Base-by-base conservation (phyloP, 2,329 filamentous ascomycete species). In the Xylariaceae sp. region DNA sequence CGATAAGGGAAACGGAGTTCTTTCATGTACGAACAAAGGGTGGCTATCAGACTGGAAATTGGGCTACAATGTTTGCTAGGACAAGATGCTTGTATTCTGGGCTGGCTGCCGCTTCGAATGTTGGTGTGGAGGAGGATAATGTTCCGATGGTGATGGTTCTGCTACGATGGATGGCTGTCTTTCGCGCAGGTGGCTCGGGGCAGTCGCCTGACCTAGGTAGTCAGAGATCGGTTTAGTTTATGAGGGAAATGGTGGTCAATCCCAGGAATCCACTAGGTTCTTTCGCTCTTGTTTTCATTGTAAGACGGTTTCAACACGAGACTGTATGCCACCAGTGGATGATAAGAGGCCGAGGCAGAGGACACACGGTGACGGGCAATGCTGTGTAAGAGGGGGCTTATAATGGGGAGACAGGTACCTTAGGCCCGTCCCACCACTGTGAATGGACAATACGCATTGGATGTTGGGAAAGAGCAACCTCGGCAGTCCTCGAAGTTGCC, bases 1-100 rank as follows among this genome's bases (percentile, higher is more conserved):
- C 11, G 39, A 42, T 35, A 41, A n/a, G 15, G 42, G 31, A 39
- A 54, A 5, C 22, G 22, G 22, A 27, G 22, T 27, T 27, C 7
- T 27, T 32, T 50, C 40, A 44, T 58, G 53, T 58, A 54, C 47
- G 48, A 56, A 48, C 47, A 57, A 47, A 15, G 45, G 49, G 18
- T 38, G 47, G 52, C 31, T 17, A 45, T 52, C 51, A 54, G 54
- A 52, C 51, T 52, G 52, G 47, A 52, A 35, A 14, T 36, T 48
- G 22, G 44, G 48, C 44, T 51, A 41, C 45, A 44, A 49, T 48
- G 46, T 49, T 52, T 35, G 38, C 48, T 50, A 52, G 52, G 54
- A 50, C 44, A 45, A 44, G 30, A 36, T 42, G 22, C 7, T 27
- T 27, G 22, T 27, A 27, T 27, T 27, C 22, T 27, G 4, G 22